phyloP scores from a whole-genome alignment of 2,329 filamentous ascomycete genomes.

The Fusarium albidum region DNA sequence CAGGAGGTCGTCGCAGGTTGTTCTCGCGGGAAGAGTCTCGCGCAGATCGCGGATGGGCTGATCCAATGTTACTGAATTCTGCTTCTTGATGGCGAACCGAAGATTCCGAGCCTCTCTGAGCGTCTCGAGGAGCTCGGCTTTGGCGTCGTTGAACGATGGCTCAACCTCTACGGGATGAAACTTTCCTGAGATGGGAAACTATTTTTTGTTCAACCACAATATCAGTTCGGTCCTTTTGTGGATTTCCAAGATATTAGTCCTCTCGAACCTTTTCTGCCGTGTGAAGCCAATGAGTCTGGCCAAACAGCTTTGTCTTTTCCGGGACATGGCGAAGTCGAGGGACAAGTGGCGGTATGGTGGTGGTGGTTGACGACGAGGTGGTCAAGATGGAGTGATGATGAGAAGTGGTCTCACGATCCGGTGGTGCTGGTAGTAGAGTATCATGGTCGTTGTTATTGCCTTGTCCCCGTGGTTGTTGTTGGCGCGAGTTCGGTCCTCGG shows the following conservation, averaged over 20 bases:
- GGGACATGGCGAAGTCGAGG: conserved; percentile 38
- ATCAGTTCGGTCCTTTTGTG: no score
- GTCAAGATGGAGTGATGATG: neutral
- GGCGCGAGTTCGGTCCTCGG: conserved; percentile 15
- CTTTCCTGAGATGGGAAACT: conserved; percentile 38
- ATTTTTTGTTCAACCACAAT: no score
- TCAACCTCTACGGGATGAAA: conserved; percentile 39
- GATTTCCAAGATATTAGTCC: no score
- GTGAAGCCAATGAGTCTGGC: conserved; percentile 41
- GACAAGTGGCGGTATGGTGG: conserved; percentile 32
- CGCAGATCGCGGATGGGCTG: conserved; percentile 29
- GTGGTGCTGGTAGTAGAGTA: neutral
- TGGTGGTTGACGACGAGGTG: conserved; percentile 11
- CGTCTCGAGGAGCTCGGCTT: conserved; percentile 32
- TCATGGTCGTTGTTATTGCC: conserved; percentile 1
- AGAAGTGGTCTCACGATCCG: neutral
- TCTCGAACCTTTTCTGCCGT: conserved; percentile 35
- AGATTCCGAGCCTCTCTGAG: conserved; percentile 33
- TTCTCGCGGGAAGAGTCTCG: conserved; percentile 27
- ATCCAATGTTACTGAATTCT: conserved; percentile 24
- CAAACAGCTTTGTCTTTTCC: conserved; percentile 40
- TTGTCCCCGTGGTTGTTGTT: conserved; percentile 1
- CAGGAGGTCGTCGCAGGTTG: conserved; percentile 33
- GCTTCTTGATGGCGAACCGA: conserved; percentile 29
- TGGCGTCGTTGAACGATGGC: conserved; percentile 36